These are phyloP conservation scores for Miamiensis avidus DNA, from an alignment of 169 alveolate species.

Conservation along the genomic window DNA sequence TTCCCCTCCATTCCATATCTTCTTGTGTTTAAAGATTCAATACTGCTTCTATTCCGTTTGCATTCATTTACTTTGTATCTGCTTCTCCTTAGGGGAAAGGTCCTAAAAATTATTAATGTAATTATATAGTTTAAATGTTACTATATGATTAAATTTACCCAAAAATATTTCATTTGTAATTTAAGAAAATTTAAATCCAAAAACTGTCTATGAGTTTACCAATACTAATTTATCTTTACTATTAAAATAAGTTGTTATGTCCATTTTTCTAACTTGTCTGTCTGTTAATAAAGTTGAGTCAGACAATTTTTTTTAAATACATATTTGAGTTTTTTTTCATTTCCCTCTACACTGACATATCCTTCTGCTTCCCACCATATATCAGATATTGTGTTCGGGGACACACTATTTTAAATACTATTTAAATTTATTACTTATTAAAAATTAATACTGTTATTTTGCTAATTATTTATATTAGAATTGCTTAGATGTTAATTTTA, in stretches of 20 bases:
- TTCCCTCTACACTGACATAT: too few relatives aligned
- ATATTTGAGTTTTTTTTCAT: too few relatives aligned
- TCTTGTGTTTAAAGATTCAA: conserved; percentile 15
- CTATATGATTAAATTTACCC: not conserved
- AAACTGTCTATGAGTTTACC: not conserved
- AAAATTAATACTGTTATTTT: too few relatives aligned
- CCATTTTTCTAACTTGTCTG: not conserved
- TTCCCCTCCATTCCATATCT: conserved; percentile 17
- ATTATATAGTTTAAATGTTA: not conserved
- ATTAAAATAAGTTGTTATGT: not conserved
- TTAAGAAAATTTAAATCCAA: not conserved
- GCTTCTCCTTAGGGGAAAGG: conserved; percentile 29
- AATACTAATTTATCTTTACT: not conserved
- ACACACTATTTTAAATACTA: too few relatives aligned
- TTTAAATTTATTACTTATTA: too few relatives aligned
- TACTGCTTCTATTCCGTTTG: conserved; percentile 4
- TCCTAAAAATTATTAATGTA: not conserved
- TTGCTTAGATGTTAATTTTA: too few relatives aligned
- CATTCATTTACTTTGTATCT: conserved; percentile 1
- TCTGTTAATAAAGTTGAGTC: not conserved
- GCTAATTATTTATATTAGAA: too few relatives aligned
- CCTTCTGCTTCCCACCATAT: too few relatives aligned
- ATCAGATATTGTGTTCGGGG: too few relatives aligned
- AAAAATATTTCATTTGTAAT: too few relatives aligned
- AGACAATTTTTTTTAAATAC: too few relatives aligned